Conservation (phyloP, 768 basidiomycete genomes). For the Lentinula detonsa region DNA sequence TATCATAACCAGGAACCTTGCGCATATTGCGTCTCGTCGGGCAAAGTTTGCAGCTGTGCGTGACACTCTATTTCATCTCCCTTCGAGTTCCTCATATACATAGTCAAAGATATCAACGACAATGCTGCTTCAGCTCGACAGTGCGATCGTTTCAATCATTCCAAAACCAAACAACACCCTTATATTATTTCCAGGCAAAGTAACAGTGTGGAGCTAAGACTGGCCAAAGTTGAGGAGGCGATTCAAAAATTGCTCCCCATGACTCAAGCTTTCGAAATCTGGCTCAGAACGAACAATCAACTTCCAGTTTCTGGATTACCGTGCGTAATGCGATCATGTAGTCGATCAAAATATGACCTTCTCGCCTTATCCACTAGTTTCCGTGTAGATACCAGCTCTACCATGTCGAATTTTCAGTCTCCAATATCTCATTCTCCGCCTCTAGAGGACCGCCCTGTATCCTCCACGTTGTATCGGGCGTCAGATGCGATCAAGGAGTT, state of each 20-base stretch:
- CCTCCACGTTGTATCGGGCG: slow-evolving; percentile 4
- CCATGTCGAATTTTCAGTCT: not conserved
- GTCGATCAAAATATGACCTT: not conserved
- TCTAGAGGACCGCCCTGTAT: not conserved
- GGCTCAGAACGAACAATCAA: slow-evolving; percentile 6
- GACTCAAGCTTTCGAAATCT: slow-evolving; percentile 13
- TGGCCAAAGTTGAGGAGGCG: slow-evolving; percentile 12
- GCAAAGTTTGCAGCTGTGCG: slow-evolving; percentile 15
- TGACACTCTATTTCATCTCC: not conserved
- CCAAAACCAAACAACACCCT: not conserved
- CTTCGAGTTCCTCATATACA: not conserved
- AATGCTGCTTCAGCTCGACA: slow-evolving; percentile 14
- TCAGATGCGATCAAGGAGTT: slow-evolving; percentile 9
- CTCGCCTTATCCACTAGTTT: not conserved
- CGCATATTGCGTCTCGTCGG: slow-evolving; percentile 13
- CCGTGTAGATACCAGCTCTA: not conserved
- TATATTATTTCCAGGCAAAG: slow-evolving; percentile 5
- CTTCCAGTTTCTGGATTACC: not conserved
- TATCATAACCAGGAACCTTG: slow-evolving; percentile 10
- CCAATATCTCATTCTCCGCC: not conserved
- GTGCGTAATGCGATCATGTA: not conserved
- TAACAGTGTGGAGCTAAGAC: slow-evolving; percentile 11
- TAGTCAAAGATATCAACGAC: slow-evolving; percentile 15
- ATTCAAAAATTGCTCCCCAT: slow-evolving; percentile 12
- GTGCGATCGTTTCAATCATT: slow-evolving; percentile 6